Conservation (phyloP, 805 yeast genomes). For the Saturnispora bothae region DNA sequence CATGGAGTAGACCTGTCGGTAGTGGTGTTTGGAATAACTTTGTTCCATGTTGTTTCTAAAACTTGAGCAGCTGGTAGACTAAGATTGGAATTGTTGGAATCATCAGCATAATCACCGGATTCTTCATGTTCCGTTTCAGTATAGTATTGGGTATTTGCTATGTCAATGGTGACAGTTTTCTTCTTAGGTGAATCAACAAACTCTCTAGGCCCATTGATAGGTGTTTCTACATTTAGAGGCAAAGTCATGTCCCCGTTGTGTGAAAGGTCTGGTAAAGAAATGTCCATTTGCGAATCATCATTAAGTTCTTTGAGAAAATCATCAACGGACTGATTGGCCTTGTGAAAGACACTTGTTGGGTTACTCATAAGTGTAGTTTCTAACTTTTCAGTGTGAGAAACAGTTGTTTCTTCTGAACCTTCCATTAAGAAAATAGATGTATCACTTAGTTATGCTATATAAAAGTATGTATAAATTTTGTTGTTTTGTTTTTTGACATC, state of each 20-base stretch:
- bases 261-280: constrained; percentile 10
- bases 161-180: constrained; percentile 29
- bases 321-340: constrained; percentile 30
- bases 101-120: constrained; percentile 16
- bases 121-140: constrained; percentile 19
- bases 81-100: constrained; percentile 2
- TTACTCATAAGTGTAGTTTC: constrained; percentile 1
- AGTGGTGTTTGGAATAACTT: not conserved
- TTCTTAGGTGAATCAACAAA: constrained; percentile 19
- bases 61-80: not conserved
- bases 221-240: constrained; percentile 7
- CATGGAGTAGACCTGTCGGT: not conserved
- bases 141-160: constrained; percentile 31
- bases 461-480: not conserved
- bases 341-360: constrained; percentile 18
- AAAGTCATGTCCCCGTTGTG: not conserved
- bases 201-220: constrained; percentile 19
- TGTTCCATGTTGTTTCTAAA: not conserved
- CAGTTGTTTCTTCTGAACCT: too few species aligned
- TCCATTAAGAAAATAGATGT: not conserved
- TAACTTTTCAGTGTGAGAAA: too few species aligned
- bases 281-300: constrained; percentile 5
- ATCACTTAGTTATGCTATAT: not conserved
- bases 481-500: not conserved
- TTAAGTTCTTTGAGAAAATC: constrained; percentile 27